phyloP scores from a whole-genome alignment of 352 stramenopile genomes.

The Thalassiosira mediterranea region DNA sequence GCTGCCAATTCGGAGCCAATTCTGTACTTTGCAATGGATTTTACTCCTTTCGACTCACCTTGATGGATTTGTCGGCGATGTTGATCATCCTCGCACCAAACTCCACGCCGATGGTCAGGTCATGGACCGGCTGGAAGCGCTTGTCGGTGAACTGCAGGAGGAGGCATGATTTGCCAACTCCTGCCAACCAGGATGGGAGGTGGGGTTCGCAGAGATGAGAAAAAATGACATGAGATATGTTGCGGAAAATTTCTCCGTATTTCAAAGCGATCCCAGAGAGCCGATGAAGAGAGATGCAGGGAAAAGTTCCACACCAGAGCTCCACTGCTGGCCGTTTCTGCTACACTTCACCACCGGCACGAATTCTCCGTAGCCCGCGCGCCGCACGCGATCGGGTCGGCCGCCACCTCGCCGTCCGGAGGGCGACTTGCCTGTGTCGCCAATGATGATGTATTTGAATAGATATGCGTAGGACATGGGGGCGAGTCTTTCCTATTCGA shows the following conservation, averaged over 20 bases:
- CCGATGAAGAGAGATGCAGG: no score
- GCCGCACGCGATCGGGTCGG: no score
- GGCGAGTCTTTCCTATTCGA: no score
- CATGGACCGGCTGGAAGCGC: slow-evolving; percentile 98
- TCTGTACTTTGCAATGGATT: no score
- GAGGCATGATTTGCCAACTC: slow-evolving; percentile 99
- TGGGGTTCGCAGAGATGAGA: not conserved
- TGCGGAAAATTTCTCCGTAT: no score
- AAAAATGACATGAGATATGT: not conserved
- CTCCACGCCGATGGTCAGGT: slow-evolving; percentile 99
- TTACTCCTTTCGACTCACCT: slow-evolving; percentile 90
- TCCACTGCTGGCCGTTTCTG: no score
- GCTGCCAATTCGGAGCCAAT: no score
- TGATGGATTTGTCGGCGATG: slow-evolving; percentile 98
- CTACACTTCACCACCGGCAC: no score
- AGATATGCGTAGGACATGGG: slow-evolving; percentile 84
- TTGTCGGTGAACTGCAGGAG: slow-evolving; percentile 99
- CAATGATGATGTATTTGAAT: slow-evolving; percentile 97
- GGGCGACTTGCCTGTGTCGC: slow-evolving; percentile 92
- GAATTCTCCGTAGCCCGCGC: no score
- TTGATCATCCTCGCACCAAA: slow-evolving; percentile 99
- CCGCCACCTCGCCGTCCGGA: no score
- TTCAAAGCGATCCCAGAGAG: no score
- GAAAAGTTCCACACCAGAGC: no score
- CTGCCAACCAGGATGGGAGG: slow-evolving; percentile 66